phyloP scores from a whole-genome alignment of 768 basidiomycete genomes.

The Erythrobasidium yunnanense region DNA sequence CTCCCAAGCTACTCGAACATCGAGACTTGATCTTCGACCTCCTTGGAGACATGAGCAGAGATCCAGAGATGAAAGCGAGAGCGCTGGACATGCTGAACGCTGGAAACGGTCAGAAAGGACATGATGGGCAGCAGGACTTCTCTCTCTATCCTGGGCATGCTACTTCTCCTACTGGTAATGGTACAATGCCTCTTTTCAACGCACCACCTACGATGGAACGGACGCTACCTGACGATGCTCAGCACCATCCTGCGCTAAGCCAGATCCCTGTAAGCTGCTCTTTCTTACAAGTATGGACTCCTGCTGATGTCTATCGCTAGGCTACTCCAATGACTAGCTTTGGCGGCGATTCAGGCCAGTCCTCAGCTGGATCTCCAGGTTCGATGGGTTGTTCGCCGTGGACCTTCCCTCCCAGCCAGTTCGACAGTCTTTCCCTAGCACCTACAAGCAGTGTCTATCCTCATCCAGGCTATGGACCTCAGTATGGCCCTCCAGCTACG shows the following conservation, averaged over 20 bases:
- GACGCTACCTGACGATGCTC: no score
- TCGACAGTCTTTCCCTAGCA: constrained; percentile 11
- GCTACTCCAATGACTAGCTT: constrained; percentile 9
- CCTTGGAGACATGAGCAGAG: not conserved
- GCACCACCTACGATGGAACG: no score
- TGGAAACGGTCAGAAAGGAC: not conserved
- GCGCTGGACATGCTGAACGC: not conserved
- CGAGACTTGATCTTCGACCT: constrained; percentile 1
- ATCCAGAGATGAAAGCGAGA: constrained; percentile 15
- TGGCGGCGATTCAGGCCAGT: constrained; percentile 7
- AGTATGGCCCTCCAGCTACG: not conserved
- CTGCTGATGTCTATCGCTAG: not conserved
- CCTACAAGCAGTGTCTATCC: not conserved
- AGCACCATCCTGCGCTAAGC: no score
- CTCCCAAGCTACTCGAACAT: constrained; percentile 9
- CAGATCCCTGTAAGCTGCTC: no score
- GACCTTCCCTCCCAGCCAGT: not conserved
- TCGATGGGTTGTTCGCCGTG: constrained; percentile 4
- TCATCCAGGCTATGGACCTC: no score
- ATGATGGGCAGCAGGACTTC: no score
- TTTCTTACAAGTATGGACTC: no score
- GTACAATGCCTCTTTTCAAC: constrained; percentile 4
- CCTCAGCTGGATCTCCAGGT: constrained; percentile 5
- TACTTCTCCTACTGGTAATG: constrained; percentile 11
- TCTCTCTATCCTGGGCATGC: no score